These are phyloP conservation scores for Xylariaceae sp. DNA, from an alignment of 2,329 filamentous ascomycete genomes.

Conservation along the genomic window DNA sequence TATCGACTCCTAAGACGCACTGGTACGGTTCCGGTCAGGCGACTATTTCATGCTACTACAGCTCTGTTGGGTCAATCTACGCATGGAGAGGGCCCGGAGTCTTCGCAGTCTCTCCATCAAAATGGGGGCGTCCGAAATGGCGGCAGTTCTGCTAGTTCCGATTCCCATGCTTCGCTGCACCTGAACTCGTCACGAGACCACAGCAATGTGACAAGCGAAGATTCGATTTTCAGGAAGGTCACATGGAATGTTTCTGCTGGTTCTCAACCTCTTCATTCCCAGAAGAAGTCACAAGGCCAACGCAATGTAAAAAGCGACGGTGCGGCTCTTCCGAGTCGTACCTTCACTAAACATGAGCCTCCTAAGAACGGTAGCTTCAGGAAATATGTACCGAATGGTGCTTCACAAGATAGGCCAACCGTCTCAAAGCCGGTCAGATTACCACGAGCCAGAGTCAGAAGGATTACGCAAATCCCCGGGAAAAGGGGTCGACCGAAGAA, in stretches of 20 bases:
- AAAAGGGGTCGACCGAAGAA: not conserved
- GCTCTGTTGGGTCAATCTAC: not conserved
- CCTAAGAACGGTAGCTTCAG: no score
- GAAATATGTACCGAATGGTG: no score
- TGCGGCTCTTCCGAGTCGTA: not conserved
- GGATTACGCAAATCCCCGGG: not conserved
- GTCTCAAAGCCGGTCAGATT: no score
- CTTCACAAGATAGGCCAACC: no score
- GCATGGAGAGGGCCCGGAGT: not conserved
- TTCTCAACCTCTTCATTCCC: no score
- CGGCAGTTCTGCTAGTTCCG: not conserved
- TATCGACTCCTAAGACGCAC: conserved; percentile 2
- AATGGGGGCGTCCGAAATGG: not conserved
- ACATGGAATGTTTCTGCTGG: no score
- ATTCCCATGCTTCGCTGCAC: not conserved
- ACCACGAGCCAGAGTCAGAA: no score
- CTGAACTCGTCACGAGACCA: not conserved
- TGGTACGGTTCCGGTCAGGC: conserved; percentile 7
- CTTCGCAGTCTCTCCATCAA: not conserved
- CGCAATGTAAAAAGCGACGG: not conserved
- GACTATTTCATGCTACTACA: not conserved
- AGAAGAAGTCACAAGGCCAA: no score
- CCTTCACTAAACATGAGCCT: no score
- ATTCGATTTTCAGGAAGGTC: not conserved
- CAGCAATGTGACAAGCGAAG: not conserved